Base-by-base conservation (phyloP, 805 yeast species). In the Candida coquimbonensis region DNA sequence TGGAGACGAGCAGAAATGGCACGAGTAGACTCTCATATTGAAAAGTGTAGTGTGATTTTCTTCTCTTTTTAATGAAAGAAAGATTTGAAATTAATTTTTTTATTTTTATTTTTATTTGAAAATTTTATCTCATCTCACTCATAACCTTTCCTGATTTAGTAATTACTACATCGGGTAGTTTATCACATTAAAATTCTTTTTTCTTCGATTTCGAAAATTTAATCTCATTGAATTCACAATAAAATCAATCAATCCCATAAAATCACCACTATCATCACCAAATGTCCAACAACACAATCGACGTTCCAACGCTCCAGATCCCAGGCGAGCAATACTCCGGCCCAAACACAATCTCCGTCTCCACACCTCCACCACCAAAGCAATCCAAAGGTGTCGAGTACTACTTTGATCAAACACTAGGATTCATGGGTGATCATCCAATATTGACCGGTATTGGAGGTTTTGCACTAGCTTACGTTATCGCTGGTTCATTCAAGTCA, bases 1-100 rank as follows among this genome's bases (percentile, higher is more conserved):
- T 42, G 99, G 99, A 13, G 96, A 86, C 19, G 97, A 90, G 72
- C 99, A 93, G 70, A 93, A 93, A 66, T 93, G 98, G 62, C 99
- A 93, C 52, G 86, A 81, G 64, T 83, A 78, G 44, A 87, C 78
- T 79, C 96, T 84, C 96, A n/a, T n/a, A n/a, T n/a, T n/a, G n/a
- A n/a, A n/a, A n/a, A n/a, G n/a, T n/a, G n/a, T n/a, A n/a, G n/a
- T n/a, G n/a, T n/a, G n/a, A n/a, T n/a, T n/a, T n/a, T n/a, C n/a
- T n/a, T n/a, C n/a, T n/a, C n/a, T n/a, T n/a, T n/a, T n/a, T n/a
- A n/a, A n/a, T n/a, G n/a, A n/a, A n/a, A n/a, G n/a, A n/a, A n/a
- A n/a, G n/a, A n/a, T n/a, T n/a, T n/a, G n/a, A n/a, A 25, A 14
- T 14, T 13, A 37, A 37, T 8, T 26, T 7, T 9, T 11, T 26